Evolutionary conservation across 495 filamentous ascomycete species (phyloP).

Genomic region (Jackrogersella minutella): DNA sequence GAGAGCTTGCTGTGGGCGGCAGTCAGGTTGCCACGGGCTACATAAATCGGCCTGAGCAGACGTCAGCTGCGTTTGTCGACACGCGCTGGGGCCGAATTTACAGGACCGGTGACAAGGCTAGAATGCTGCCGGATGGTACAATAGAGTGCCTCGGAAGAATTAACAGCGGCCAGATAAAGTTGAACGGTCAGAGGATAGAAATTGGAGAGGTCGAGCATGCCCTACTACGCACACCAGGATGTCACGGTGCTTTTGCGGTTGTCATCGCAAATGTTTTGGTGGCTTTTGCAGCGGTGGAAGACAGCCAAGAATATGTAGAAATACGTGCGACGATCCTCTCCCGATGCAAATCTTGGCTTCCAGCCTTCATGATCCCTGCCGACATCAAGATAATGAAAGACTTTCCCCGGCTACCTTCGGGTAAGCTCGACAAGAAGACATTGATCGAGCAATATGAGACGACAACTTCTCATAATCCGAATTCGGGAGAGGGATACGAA

Average conservation of each 20-base stretch:
- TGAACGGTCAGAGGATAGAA: constrained; percentile 82
- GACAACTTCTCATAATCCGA: constrained; percentile 10
- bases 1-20: constrained; percentile 86
- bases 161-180: constrained; percentile 78
- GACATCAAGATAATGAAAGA: constrained; percentile 67
- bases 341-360: constrained; percentile 74
- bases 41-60: constrained; percentile 82
- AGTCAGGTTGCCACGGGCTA: constrained; percentile 81
- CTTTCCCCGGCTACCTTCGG: constrained; percentile 77
- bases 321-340: constrained; percentile 53
- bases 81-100: constrained; percentile 70
- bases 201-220: constrained; percentile 83
- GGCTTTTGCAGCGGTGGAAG: constrained; percentile 68
- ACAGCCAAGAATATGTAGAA: constrained; percentile 35
- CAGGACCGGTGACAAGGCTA: constrained; percentile 84
- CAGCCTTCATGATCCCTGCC: constrained; percentile 77
- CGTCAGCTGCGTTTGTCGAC: constrained; percentile 69
- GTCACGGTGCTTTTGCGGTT: constrained; percentile 64
- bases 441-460: constrained; percentile 65
- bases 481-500: constrained; percentile 26
- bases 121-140: constrained; percentile 69
- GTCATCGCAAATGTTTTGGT: constrained; percentile 69
- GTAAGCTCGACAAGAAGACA: constrained; percentile 75
- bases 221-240: constrained; percentile 61
- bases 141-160: constrained; percentile 88